Conservation (phyloP, 1,284 basidiomycete species). For the Fomitopsis palustris region DNA sequence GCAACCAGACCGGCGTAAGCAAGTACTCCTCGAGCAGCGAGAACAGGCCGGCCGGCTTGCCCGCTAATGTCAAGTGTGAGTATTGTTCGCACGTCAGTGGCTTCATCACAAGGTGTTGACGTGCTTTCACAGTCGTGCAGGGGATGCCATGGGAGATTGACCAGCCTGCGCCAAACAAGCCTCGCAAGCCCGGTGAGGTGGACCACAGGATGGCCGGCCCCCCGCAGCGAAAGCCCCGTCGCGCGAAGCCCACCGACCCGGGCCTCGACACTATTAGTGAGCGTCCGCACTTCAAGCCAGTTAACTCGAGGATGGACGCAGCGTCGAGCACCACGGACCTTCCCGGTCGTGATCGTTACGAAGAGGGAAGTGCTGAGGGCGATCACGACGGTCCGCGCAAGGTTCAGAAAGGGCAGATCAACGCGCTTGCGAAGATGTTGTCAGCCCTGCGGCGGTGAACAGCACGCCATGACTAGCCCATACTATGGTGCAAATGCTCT, state of each 20-base stretch:
- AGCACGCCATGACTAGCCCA: background rate
- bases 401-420: conserved; percentile 82
- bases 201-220: conserved; percentile 58
- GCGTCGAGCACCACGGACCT: conserved; percentile 70
- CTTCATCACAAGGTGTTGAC: conserved; percentile 4
- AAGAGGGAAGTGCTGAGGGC: conserved; percentile 15
- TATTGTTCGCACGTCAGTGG: conserved; percentile 20
- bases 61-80: conserved; percentile 79
- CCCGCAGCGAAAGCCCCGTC: conserved; percentile 59
- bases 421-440: conserved; percentile 79
- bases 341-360: conserved; percentile 42
- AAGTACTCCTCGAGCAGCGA: conserved; percentile 20
- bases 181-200: conserved; percentile 58
- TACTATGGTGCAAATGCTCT: background rate
- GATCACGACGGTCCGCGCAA: conserved; percentile 48
- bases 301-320: conserved; percentile 45
- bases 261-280: conserved; percentile 71
- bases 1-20: conserved; percentile 19
- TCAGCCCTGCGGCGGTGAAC: conserved; percentile 66
- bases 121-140: conserved; percentile 51
- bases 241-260: conserved; percentile 59
- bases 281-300: conserved; percentile 42
- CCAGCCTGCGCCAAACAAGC: conserved; percentile 63
- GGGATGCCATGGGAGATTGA: conserved; percentile 72
- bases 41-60: conserved; percentile 25